Percentiles rank a stretch among this genome's conserved stretches.
These are phyloP conservation scores for Teunomyces pallodes DNA, from an alignment of 805 yeast species.

Conservation along the genomic window DNA sequence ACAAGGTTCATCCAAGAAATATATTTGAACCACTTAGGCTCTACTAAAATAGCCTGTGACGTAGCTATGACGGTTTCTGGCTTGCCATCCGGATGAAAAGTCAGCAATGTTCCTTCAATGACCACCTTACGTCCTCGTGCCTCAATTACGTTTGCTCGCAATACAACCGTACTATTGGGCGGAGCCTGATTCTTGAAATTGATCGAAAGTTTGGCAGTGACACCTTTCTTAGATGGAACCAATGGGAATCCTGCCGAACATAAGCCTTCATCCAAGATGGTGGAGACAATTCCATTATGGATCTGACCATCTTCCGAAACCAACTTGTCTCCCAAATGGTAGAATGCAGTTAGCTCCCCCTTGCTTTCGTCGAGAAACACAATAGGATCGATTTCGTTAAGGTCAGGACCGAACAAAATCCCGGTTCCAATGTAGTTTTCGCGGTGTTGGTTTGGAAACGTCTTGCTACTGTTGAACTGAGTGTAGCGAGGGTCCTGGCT, in stretches of 20 bases:
- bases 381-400: constrained; percentile 74
- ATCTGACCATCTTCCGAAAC: constrained; percentile 70
- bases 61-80: constrained; percentile 42
- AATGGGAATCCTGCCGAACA: constrained; percentile 83
- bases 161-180: constrained; percentile 61
- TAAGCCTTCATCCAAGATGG: constrained; percentile 79
- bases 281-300: constrained; percentile 78
- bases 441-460: constrained; percentile 15
- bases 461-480: constrained; percentile 13
- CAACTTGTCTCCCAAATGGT: constrained; percentile 66
- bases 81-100: constrained; percentile 38
- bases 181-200: constrained; percentile 63
- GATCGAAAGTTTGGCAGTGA: constrained; percentile 74
- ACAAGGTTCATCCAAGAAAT: constrained; percentile 38
- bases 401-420: constrained; percentile 61
- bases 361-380: constrained; percentile 50
- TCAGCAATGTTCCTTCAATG: constrained; percentile 64
- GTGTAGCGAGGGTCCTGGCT: constrained; percentile 11
- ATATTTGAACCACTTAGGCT: constrained; percentile 85
- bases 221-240: constrained; percentile 80
- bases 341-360: constrained; percentile 60
- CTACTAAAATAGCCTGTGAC: constrained; percentile 72
- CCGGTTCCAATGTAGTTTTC: constrained; percentile 65
- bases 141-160: constrained; percentile 65
- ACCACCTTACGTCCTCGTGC: constrained; percentile 77